phyloP scores from a whole-genome alignment of 2,329 filamentous ascomycete species.

The Fusarium oxysporum region DNA sequence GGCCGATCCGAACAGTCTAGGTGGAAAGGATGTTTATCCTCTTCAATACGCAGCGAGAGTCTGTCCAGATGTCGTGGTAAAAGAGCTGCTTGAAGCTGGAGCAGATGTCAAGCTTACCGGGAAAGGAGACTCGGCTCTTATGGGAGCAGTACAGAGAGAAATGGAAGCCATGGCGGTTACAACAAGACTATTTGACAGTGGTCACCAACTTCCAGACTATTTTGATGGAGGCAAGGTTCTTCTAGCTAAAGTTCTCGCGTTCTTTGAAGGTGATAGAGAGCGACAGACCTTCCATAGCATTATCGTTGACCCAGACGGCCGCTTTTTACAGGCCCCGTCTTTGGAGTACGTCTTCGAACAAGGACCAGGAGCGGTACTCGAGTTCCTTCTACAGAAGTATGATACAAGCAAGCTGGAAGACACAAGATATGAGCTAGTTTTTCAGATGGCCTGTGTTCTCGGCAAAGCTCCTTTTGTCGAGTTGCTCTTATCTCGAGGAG shows the following conservation, averaged over 20 bases:
- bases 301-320: not conserved
- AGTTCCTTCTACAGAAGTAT: not conserved
- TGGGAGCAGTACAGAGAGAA: not conserved
- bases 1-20: conserved; percentile 6
- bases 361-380: not conserved
- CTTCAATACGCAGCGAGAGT: not conserved
- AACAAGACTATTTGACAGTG: not conserved
- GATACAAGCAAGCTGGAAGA: not conserved
- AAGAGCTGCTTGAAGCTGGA: conserved; percentile 11
- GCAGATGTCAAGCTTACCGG: not conserved
- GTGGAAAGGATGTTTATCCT: not conserved
- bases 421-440: not conserved
- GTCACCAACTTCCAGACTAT: not conserved
- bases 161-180: not conserved
- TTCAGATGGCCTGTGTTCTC: conserved; percentile 11
- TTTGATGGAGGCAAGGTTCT: not conserved
- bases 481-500: conserved; percentile 10
- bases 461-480: not conserved
- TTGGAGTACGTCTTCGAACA: conserved; percentile 13
- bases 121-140: not conserved
- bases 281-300: not conserved
- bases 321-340: not conserved
- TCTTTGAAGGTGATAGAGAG: not conserved
- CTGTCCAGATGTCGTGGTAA: not conserved
- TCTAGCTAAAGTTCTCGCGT: not conserved